phyloP scores from a whole-genome alignment of 805 yeast species.

The Barnettozyma populi region DNA sequence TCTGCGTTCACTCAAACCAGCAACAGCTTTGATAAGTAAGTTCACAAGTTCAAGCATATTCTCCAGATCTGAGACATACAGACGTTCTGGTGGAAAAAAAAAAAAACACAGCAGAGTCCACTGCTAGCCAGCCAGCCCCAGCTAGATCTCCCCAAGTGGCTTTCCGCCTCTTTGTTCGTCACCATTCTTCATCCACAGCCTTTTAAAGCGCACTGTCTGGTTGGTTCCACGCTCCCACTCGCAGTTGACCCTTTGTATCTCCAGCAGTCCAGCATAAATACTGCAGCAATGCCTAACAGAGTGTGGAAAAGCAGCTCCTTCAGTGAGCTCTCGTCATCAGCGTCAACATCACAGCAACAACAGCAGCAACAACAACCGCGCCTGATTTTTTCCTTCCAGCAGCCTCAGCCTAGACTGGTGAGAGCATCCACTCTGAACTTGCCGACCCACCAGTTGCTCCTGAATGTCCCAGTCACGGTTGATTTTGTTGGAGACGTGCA shows the following conservation, averaged over 20 bases:
- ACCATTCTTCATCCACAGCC: neutral
- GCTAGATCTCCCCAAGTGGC: neutral
- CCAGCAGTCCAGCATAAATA: neutral
- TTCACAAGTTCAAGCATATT: neutral
- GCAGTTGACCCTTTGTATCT: neutral
- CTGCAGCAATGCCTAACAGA: slow-evolving; percentile 1
- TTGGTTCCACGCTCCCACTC: neutral
- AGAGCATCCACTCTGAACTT: slow-evolving; percentile 13
- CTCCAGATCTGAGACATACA: neutral
- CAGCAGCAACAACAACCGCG: slow-evolving; percentile 5
- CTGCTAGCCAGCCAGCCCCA: neutral
- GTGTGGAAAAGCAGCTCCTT: slow-evolving; percentile 6
- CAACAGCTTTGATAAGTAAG: neutral
- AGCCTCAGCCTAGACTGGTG: slow-evolving; percentile 12
- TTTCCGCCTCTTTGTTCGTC: neutral
- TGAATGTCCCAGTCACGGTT: slow-evolving; percentile 15
- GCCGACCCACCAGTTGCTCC: slow-evolving; percentile 2
- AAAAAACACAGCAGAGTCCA: neutral
- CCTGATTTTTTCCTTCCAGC: neutral
- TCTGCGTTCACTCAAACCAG: neutral
- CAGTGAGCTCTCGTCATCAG: neutral
- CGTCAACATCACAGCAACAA: neutral
- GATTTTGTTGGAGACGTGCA: slow-evolving; percentile 14
- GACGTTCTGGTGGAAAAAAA: neutral
- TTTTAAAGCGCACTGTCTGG: neutral